Conservation (phyloP, 1,284 basidiomycete species). For the Marasmius sp. region DNA sequence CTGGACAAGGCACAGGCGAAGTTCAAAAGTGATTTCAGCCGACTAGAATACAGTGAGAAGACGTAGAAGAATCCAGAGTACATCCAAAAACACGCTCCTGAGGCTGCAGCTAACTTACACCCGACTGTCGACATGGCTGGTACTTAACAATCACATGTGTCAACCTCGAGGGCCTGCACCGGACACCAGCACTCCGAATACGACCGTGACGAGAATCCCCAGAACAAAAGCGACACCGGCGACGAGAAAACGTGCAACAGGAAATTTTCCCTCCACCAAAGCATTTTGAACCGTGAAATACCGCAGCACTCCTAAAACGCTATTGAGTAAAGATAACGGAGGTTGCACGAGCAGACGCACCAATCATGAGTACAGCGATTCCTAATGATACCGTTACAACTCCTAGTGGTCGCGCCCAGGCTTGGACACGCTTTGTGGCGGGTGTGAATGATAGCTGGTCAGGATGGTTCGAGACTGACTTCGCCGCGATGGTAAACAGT, state of each 20-base stretch:
- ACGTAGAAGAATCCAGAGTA: no score
- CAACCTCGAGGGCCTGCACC: not conserved
- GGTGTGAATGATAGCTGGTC: not conserved
- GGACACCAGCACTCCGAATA: conserved; percentile 48
- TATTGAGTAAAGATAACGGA: not conserved
- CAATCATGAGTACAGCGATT: conserved; percentile 43
- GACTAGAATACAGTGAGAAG: no score
- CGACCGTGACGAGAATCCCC: conserved; percentile 40
- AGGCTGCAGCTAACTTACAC: no score
- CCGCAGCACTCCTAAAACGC: conserved; percentile 40
- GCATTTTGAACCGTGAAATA: conserved; percentile 58
- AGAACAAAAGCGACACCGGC: conserved; percentile 38
- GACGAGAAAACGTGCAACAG: conserved; percentile 44
- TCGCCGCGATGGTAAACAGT: conserved; percentile 46
- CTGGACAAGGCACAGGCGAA: no score
- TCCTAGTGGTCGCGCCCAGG: conserved; percentile 52
- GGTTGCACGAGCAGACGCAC: conserved; percentile 27
- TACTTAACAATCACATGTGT: not conserved
- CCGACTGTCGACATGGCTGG: no score
- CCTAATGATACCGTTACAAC: conserved; percentile 47
- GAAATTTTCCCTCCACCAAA: conserved; percentile 52
- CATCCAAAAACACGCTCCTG: no score
- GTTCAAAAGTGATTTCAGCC: no score
- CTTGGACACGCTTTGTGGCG: conserved; percentile 20
- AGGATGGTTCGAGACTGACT: conserved; percentile 20